A percentile compares a stretch with the other conserved stretches of the same genome.
phyloP scores from a whole-genome alignment of 805 yeast species.

The Pichia nakasei region DNA sequence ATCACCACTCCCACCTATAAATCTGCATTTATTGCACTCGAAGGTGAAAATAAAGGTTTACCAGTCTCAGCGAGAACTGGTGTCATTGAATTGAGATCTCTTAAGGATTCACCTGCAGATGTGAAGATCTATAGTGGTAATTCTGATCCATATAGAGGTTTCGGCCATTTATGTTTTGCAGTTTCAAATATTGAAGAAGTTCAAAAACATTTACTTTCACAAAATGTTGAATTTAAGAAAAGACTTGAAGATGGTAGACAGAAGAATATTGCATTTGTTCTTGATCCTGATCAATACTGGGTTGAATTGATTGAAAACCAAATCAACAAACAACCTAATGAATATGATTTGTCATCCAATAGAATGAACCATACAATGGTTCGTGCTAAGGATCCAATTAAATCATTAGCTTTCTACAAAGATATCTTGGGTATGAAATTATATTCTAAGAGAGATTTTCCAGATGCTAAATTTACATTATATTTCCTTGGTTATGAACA shows the following conservation, averaged over 20 bases:
- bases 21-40: slow-evolving; percentile 59
- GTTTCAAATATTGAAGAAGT: slow-evolving; percentile 67
- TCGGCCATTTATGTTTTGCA: slow-evolving; percentile 87
- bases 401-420: slow-evolving; percentile 69
- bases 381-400: slow-evolving; percentile 76
- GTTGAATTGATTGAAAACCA: slow-evolving; percentile 71
- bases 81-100: slow-evolving; percentile 70
- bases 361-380: slow-evolving; percentile 87
- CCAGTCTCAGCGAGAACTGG: slow-evolving; percentile 45
- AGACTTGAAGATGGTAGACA: slow-evolving; percentile 85
- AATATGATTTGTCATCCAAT: slow-evolving; percentile 33
- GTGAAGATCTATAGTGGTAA: slow-evolving; percentile 71
- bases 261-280: slow-evolving; percentile 84
- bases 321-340: slow-evolving; percentile 31
- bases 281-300: slow-evolving; percentile 98
- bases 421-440: slow-evolving; percentile 77
- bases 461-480: slow-evolving; percentile 69
- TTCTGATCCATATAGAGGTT: slow-evolving; percentile 76
- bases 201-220: slow-evolving; percentile 48
- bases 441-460: slow-evolving; percentile 45
- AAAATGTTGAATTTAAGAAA: slow-evolving; percentile 73
- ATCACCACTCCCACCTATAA: slow-evolving; percentile 51
- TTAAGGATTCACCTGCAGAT: slow-evolving; percentile 48
- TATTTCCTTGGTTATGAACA: slow-evolving; percentile 77
- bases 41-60: slow-evolving; percentile 30